Evolutionary conservation across 306 rosid species (phyloP).

Genomic region (Dalbergia cultrata): DNA sequence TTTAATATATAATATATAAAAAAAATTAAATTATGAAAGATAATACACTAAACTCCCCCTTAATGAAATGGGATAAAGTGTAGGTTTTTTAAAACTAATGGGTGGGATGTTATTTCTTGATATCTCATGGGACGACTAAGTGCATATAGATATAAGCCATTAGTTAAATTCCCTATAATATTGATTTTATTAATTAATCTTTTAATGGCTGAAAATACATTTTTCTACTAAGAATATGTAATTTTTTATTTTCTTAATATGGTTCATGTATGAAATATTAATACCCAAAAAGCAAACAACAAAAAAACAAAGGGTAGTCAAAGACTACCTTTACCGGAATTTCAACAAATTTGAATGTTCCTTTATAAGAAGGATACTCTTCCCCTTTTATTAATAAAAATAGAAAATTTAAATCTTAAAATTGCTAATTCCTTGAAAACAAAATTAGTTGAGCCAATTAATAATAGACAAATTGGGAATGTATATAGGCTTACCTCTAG

Average conservation of each 20-base stretch:
- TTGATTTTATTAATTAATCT: neutral
- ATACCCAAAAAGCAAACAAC: neutral
- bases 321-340: neutral
- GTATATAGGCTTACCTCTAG: neutral
- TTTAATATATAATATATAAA: too few relatives aligned
- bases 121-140: too few relatives aligned
- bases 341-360: neutral
- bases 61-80: too few relatives aligned
- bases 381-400: neutral
- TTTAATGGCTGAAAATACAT: neutral
- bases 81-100: too few relatives aligned
- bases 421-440: neutral
- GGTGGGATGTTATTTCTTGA: too few relatives aligned
- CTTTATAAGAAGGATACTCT: neutral
- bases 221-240: neutral
- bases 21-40: too few relatives aligned
- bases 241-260: neutral
- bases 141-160: neutral
- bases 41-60: too few relatives aligned
- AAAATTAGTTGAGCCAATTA: neutral
- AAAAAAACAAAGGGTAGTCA: too few relatives aligned
- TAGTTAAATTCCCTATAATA: neutral
- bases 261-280: neutral
- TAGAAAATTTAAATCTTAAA: neutral
- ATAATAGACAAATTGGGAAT: neutral